A percentile compares a stretch with the other conserved stretches of the same genome.
Evolutionary conservation across 768 basidiomycete species (phyloP).

Genomic region (Tricholoma sp.): DNA sequence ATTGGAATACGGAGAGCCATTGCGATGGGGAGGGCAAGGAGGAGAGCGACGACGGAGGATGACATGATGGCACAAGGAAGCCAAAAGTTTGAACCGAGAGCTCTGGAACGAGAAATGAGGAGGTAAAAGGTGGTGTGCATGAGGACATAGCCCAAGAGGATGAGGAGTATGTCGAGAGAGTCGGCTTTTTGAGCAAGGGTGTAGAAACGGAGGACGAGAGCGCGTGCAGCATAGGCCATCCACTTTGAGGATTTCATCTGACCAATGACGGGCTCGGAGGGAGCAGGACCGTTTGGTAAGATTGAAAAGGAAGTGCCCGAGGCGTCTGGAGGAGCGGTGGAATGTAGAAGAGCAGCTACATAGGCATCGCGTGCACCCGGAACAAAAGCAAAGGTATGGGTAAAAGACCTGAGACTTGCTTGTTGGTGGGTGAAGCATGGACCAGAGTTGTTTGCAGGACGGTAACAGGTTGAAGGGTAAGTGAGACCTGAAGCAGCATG

Average conservation of each 20-base stretch:
- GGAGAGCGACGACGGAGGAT: slow-evolving; percentile 76
- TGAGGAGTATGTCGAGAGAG: slow-evolving; percentile 91
- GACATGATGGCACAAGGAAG: slow-evolving; percentile 68
- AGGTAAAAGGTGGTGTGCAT: slow-evolving; percentile 97
- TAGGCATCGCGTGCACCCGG: slow-evolving; percentile 50
- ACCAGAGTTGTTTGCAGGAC: too few relatives aligned
- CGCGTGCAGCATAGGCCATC: slow-evolving; percentile 77
- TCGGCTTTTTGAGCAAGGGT: slow-evolving; percentile 69
- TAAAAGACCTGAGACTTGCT: slow-evolving; percentile 22
- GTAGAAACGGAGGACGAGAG: slow-evolving; percentile 19
- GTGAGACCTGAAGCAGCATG: slow-evolving; percentile 23
- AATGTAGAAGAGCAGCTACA: slow-evolving; percentile 26
- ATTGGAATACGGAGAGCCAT: slow-evolving; percentile 75
- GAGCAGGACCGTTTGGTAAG: slow-evolving; percentile 12
- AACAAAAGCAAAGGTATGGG: slow-evolving; percentile 47
- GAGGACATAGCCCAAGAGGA: slow-evolving; percentile 87
- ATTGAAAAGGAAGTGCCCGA: neutral
- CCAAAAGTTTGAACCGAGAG: slow-evolving; percentile 66
- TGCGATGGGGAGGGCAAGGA: slow-evolving; percentile 77
- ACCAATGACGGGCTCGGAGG: slow-evolving; percentile 33
- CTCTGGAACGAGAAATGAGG: slow-evolving; percentile 82
- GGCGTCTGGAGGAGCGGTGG: neutral
- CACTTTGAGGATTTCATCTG: slow-evolving; percentile 81
- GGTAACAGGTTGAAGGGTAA: slow-evolving; percentile 47
- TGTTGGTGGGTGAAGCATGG: slow-evolving; percentile 17